A percentile compares a stretch with the other conserved stretches of the same genome.
Evolutionary conservation across 1,284 basidiomycete genomes (phyloP).

Genomic region (Thelephora terrestris): DNA sequence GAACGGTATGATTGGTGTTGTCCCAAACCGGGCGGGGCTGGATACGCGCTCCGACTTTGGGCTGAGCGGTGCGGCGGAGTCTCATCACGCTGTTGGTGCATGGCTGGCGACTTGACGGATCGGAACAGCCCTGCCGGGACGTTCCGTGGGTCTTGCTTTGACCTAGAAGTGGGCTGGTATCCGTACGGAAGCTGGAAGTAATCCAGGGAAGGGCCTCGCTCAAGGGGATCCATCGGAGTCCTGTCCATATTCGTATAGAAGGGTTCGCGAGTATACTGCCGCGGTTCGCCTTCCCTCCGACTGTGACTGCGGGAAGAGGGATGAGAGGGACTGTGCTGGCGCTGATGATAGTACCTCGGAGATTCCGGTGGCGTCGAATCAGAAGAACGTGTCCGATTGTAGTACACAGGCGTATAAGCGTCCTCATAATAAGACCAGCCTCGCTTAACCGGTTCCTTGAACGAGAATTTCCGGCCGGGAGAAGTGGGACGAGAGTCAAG

Average conservation of each 20-base stretch:
- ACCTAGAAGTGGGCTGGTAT: neutral
- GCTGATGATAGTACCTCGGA: neutral
- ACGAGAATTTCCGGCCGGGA: neutral
- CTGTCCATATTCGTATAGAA: neutral
- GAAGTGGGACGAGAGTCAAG: neutral
- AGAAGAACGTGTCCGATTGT: neutral
- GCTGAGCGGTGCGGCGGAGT: too few species aligned
- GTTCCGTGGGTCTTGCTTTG: conserved; percentile 4
- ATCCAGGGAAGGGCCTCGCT: too few species aligned
- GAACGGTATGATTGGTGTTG: too few species aligned
- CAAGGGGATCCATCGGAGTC: too few species aligned
- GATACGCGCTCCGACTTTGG: too few species aligned
- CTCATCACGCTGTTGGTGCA: too few species aligned
- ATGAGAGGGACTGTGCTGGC: neutral
- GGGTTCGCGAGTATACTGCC: conserved; percentile 14
- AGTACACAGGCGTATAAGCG: neutral
- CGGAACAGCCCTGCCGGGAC: conserved; percentile 14
- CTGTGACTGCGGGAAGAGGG: neutral
- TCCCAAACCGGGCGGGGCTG: too few species aligned
- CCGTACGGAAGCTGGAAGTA: too few species aligned
- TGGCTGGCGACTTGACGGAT: conserved; percentile 6
- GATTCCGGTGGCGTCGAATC: neutral
- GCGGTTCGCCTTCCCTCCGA: conserved; percentile 7
- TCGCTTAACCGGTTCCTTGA: neutral
- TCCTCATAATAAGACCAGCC: neutral